Base-by-base conservation (phyloP, 2,329 filamentous ascomycete genomes). In the Sordariomycetes sp. region DNA sequence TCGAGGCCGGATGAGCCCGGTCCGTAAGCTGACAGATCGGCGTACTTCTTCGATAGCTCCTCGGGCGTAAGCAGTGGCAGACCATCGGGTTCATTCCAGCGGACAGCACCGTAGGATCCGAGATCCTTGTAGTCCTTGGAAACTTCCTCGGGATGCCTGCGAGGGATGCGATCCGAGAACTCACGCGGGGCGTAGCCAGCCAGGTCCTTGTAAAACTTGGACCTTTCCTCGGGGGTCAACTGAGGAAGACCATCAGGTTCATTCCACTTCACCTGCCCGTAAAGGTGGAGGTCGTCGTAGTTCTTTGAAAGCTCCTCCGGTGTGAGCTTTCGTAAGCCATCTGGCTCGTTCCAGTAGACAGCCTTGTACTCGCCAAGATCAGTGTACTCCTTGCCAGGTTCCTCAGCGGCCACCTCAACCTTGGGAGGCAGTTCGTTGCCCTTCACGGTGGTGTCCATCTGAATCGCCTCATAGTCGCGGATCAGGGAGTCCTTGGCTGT, bases 331-430 rank as follows among this genome's bases (percentile, higher is more conserved):
- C 41, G 49, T 12, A 55, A 39, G 3, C 55, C 55, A 35, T 59
- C 51, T 2, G 58, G 56, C 34, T 60, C 55, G 21, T 64, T 61
- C 46, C 51, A 58, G 5, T 35, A 37, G 11, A 58, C 46, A 4
- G 58, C 53, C 2, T 50, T 50, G 39, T 63, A 66, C 25, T 58
- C 48, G 36, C 55, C 42, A 30, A 70, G 46, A 31, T 71, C 66
- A 3, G 64, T 50, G 36, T 66, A 61, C 34, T 56, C 46, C 21
- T 47, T 40, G 20, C 51, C 36, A 11, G 47, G 34, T 25, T 56
- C 46, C 27, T 56, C 41, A 6, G 34, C 36, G 1, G 43, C 39
- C 6, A 49, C 43, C 16, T 55, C 47, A 14, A 63, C 51, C 35
- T 61, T 55, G 23, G 54, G 33, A 20, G 55, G 46, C 11, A 60